Evolutionary conservation across 2,329 filamentous ascomycete genomes (phyloP).

Genomic region (Xylariomycetidae sp.): DNA sequence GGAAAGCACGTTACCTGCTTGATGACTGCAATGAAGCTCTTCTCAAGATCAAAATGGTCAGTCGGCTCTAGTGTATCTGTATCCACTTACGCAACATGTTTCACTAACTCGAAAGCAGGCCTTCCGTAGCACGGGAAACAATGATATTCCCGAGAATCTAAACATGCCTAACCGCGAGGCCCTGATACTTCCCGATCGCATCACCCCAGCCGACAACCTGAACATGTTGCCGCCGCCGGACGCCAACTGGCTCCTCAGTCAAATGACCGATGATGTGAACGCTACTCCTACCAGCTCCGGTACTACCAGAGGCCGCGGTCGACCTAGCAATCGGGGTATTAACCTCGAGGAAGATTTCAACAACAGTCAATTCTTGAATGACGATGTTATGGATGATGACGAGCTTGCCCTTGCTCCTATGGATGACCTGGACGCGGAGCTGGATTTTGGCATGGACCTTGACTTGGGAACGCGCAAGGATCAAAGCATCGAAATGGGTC

Average conservation of each 20-base stretch:
- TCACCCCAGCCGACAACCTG: constrained; percentile 84
- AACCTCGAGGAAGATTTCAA: constrained; percentile 65
- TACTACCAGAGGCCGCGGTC: constrained; percentile 41
- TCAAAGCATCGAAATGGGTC: constrained; percentile 79
- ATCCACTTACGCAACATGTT: no score
- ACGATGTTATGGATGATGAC: constrained; percentile 55
- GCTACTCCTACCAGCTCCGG: constrained; percentile 52
- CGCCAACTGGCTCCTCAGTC: constrained; percentile 76
- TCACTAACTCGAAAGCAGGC: no score
- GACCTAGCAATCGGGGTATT: constrained; percentile 55
- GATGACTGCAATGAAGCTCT: constrained; percentile 98
- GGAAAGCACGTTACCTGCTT: constrained; percentile 91
- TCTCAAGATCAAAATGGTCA: constrained; percentile 98
- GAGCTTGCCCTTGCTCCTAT: constrained; percentile 50
- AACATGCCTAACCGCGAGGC: constrained; percentile 79
- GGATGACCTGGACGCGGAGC: constrained; percentile 66
- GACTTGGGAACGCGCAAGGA: constrained; percentile 57
- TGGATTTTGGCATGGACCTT: constrained; percentile 71
- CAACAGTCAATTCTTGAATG: constrained; percentile 77
- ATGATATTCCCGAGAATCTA: constrained; percentile 83
- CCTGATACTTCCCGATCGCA: constrained; percentile 82
- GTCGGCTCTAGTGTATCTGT: no score
- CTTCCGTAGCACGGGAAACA: constrained; percentile 89
- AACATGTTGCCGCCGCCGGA: constrained; percentile 80
- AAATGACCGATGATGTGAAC: constrained; percentile 61